A percentile compares a stretch with the other conserved stretches of the same genome.
These are phyloP conservation scores for Oryza longistaminata DNA, from an alignment of 176 grass and related monocot genomes.

Conservation along the genomic window DNA sequence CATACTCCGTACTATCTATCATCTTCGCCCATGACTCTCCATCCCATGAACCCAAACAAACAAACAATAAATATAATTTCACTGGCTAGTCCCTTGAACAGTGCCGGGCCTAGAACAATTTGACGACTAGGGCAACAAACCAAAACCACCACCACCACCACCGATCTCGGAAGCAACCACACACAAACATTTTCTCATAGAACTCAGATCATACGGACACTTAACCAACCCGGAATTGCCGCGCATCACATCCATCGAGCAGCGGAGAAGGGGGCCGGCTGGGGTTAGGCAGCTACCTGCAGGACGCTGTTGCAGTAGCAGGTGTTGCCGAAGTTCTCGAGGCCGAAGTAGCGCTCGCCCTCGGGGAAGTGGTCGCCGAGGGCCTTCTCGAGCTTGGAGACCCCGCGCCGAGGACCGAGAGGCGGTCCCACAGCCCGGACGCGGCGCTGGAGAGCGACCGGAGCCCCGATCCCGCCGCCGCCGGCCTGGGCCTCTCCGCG, in stretches of 20 bases:
- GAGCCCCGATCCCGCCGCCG: slow-evolving; percentile 55
- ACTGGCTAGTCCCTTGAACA: no score
- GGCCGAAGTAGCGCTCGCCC: slow-evolving; percentile 92
- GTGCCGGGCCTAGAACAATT: no score
- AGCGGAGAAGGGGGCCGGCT: not conserved
- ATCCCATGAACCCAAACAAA: no score
- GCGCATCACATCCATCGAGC: not conserved
- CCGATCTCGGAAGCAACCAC: slow-evolving; percentile 8
- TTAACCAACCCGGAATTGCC: not conserved
- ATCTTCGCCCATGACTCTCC: no score
- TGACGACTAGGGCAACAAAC: no score
- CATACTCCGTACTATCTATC: no score
- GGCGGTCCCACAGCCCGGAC: slow-evolving; percentile 73
- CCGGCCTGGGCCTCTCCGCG: slow-evolving; percentile 49
- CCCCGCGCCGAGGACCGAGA: slow-evolving; percentile 66
- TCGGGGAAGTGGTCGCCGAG: slow-evolving; percentile 93
- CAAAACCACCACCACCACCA: not conserved
- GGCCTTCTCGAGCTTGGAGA: slow-evolving; percentile 91
- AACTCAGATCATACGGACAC: slow-evolving; percentile 10
- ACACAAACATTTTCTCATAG: not conserved
- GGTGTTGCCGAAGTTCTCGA: slow-evolving; percentile 98
- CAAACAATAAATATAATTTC: no score
- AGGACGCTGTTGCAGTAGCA: slow-evolving; percentile 99
- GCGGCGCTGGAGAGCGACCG: slow-evolving; percentile 73
- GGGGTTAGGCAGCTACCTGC: slow-evolving; percentile 51